Conservation (phyloP, 345 rosid genomes). For the Carallia pectinifolia region DNA sequence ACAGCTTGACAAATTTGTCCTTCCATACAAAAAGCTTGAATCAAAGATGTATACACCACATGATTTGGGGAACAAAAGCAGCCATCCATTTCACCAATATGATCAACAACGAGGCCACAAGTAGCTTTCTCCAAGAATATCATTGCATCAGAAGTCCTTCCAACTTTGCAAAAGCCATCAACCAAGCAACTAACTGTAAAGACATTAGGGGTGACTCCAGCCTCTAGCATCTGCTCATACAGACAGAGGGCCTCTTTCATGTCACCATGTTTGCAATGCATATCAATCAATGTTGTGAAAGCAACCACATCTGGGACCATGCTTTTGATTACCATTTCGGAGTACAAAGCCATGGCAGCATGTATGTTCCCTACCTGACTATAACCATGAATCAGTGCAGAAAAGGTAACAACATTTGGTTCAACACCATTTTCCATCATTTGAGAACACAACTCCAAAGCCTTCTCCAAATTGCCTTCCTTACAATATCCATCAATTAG, state of each 20-base stretch:
- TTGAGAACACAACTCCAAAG: conserved; percentile 54
- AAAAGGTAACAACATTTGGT: conserved; percentile 56
- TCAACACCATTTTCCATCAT: conserved; percentile 50
- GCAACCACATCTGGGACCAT: conserved; percentile 58
- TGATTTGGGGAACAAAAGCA: conserved; percentile 32
- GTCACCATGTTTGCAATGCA: conserved; percentile 56
- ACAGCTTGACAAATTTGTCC: conserved; percentile 54
- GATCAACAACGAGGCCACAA: background rate
- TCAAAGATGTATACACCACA: conserved; percentile 40
- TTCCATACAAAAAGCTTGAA: conserved; percentile 57
- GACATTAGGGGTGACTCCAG: conserved; percentile 48
- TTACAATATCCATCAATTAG: conserved; percentile 60
- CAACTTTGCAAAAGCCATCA: conserved; percentile 63
- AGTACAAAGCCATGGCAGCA: conserved; percentile 53
- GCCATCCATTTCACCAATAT: conserved; percentile 24
- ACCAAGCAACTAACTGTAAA: conserved; percentile 58
- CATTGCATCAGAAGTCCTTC: conserved; percentile 43
- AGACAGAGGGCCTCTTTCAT: conserved; percentile 51
- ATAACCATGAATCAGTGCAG: conserved; percentile 58
- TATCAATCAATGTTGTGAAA: conserved; percentile 61
- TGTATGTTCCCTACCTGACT: conserved; percentile 56
- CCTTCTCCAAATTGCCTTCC: conserved; percentile 47
- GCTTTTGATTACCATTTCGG: conserved; percentile 62
- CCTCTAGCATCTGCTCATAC: conserved; percentile 50
- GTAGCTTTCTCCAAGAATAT: conserved; percentile 35